Evolutionary conservation across 148 eudicot genomes (phyloP).

Genomic region (Fagopyrum tataricum): DNA sequence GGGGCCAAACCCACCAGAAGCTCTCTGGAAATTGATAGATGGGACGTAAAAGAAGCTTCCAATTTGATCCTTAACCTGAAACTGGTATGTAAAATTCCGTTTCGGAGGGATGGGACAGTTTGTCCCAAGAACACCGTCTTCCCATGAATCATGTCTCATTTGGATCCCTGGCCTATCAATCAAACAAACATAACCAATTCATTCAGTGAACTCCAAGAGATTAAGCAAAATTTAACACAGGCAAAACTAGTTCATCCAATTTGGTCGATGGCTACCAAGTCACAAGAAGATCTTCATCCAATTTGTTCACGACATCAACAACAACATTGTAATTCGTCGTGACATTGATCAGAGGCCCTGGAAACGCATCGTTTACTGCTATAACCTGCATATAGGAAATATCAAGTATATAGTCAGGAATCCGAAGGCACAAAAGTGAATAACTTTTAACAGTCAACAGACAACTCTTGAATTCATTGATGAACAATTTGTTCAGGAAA

Average conservation of each 20-base stretch:
- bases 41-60: slow-evolving; percentile 89
- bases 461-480: neutral
- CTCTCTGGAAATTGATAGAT: slow-evolving; percentile 75
- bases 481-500: neutral
- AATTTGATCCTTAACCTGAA: slow-evolving; percentile 92
- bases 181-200: slow-evolving; percentile 3
- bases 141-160: slow-evolving; percentile 80
- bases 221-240: neutral
- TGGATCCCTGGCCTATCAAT: slow-evolving; percentile 66
- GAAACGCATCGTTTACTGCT: slow-evolving; percentile 66
- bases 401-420: neutral
- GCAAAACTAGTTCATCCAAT: neutral
- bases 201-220: neutral
- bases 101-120: slow-evolving; percentile 79
- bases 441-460: neutral
- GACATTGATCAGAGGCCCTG: slow-evolving; percentile 66
- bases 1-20: slow-evolving; percentile 85
- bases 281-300: slow-evolving; percentile 68
- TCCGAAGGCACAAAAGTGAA: neutral
- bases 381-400: slow-evolving; percentile 50
- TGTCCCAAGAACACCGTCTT: slow-evolving; percentile 89
- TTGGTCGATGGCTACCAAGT: slow-evolving; percentile 47
- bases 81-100: slow-evolving; percentile 77
- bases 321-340: slow-evolving; percentile 69
- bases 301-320: slow-evolving; percentile 61